Conservation (phyloP, 768 basidiomycete species). For the Naganishia friedmannii region DNA sequence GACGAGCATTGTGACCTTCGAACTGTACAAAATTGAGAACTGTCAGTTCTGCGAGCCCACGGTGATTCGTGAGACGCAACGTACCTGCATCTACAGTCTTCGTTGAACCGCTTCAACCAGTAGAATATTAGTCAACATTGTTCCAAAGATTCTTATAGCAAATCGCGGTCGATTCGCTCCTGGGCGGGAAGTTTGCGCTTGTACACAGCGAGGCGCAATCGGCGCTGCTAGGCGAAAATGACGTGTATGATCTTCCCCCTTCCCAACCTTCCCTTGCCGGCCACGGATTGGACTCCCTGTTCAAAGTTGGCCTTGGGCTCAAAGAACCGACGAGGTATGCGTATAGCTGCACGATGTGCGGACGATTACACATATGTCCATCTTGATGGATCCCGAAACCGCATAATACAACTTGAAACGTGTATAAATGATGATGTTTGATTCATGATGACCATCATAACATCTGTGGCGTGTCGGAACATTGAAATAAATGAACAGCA, state of each 20-base stretch:
- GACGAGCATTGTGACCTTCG: constrained; percentile 53
- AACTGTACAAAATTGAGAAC: constrained; percentile 31
- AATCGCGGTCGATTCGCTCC: constrained; percentile 7
- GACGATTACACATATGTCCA: too few species aligned
- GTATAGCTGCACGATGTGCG: too few species aligned
- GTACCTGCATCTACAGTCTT: constrained; percentile 24
- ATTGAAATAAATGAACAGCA: background rate
- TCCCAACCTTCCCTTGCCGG: too few species aligned
- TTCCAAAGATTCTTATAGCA: constrained; percentile 7
- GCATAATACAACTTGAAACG: background rate
- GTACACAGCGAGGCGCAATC: background rate
- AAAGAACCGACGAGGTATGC: too few species aligned
- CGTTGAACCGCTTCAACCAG: background rate
- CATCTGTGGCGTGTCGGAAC: background rate
- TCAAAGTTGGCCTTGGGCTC: too few species aligned
- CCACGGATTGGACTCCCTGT: too few species aligned
- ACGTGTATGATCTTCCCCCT: background rate
- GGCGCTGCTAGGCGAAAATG: background rate
- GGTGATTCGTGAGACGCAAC: background rate
- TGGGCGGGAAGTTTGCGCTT: background rate
- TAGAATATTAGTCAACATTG: constrained; percentile 22
- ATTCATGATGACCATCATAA: background rate
- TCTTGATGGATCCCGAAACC: too few species aligned
- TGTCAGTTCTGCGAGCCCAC: background rate
- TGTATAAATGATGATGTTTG: background rate